phyloP scores from a whole-genome alignment of 2,329 filamentous ascomycete genomes.

The Juglanconis oblonga region DNA sequence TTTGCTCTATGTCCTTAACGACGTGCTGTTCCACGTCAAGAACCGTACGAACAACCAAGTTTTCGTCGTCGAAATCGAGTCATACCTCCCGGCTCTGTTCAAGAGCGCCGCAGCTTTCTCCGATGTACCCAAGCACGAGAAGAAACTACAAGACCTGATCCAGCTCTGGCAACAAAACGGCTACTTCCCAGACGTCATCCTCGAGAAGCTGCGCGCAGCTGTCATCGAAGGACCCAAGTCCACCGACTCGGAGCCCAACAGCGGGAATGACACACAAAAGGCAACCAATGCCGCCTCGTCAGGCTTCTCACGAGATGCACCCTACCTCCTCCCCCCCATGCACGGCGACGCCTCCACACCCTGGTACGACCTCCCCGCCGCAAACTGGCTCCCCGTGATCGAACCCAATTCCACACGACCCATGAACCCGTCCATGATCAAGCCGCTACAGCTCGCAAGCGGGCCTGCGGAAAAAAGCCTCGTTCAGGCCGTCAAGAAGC shows the following conservation, averaged over 20 bases:
- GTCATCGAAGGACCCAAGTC: slow-evolving; percentile 39
- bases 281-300: slow-evolving; percentile 35
- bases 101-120: slow-evolving; percentile 54
- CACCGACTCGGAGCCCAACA: slow-evolving; percentile 21
- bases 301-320: slow-evolving; percentile 39
- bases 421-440: slow-evolving; percentile 69
- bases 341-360: slow-evolving; percentile 73
- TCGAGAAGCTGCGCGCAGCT: slow-evolving; percentile 58
- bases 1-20: slow-evolving; percentile 74
- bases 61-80: slow-evolving; percentile 56
- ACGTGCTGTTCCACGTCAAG: slow-evolving; percentile 70
- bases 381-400: slow-evolving; percentile 76
- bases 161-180: slow-evolving; percentile 66
- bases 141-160: slow-evolving; percentile 63
- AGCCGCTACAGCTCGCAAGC: slow-evolving; percentile 66
- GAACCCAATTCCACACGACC: slow-evolving; percentile 72
- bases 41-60: slow-evolving; percentile 45
- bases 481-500: slow-evolving; percentile 63
- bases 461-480: slow-evolving; percentile 68
- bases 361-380: slow-evolving; percentile 81
- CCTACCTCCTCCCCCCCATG: slow-evolving; percentile 69
- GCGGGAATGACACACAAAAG: slow-evolving; percentile 31
- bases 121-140: slow-evolving; percentile 62
- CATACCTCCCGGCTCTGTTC: slow-evolving; percentile 61
- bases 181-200: slow-evolving; percentile 56